These are phyloP conservation scores for Apiospora hydei DNA, from an alignment of 2,329 filamentous ascomycete species.

Conservation along the genomic window DNA sequence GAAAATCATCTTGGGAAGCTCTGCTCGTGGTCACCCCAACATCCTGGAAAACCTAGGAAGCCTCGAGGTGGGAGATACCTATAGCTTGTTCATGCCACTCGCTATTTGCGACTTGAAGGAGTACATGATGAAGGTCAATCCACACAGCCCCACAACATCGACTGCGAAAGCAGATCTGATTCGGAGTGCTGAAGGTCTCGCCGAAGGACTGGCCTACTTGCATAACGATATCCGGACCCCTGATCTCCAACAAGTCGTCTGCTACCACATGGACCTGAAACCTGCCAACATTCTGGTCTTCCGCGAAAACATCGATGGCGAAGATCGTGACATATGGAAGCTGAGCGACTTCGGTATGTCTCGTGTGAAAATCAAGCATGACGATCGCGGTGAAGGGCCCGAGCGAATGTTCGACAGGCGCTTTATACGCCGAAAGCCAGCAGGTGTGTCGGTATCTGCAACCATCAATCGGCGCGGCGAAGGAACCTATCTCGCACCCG, in stretches of 20 bases:
- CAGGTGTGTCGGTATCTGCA: constrained; percentile 32
- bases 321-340: constrained; percentile 44
- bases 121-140: constrained; percentile 43
- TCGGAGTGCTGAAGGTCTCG: constrained; percentile 41
- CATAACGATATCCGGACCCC: constrained; percentile 44
- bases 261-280: constrained; percentile 51
- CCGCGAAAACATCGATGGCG: constrained; percentile 26
- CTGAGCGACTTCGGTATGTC: constrained; percentile 52
- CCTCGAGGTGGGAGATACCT: constrained; percentile 42
- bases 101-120: constrained; percentile 46
- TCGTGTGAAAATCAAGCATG: constrained; percentile 41
- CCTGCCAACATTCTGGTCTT: constrained; percentile 47
- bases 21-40: constrained; percentile 42
- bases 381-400: constrained; percentile 30
- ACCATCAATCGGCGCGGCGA: constrained; percentile 41
- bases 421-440: constrained; percentile 36
- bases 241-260: constrained; percentile 41
- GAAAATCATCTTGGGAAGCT: constrained; percentile 43
- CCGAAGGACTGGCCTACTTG: constrained; percentile 46
- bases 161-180: constrained; percentile 39
- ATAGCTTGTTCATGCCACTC: constrained; percentile 50
- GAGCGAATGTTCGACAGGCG: constrained; percentile 41
- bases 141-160: constrained; percentile 29
- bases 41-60: constrained; percentile 47
- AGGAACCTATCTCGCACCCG: constrained; percentile 48